These are phyloP conservation scores for Leccinum variicolor DNA, from an alignment of 768 basidiomycete genomes.

Conservation along the genomic window DNA sequence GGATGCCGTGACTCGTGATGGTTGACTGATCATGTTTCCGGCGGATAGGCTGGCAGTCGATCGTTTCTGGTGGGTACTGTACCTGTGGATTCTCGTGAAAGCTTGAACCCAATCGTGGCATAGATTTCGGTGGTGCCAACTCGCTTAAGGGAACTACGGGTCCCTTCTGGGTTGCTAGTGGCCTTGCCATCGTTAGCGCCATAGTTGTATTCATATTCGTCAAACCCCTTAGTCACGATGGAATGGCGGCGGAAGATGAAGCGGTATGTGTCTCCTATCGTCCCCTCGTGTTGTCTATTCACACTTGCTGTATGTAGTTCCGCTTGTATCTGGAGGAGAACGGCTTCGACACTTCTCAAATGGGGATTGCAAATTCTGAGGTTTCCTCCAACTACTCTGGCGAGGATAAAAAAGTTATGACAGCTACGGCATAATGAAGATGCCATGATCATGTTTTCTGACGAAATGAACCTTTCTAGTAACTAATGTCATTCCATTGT, in stretches of 20 bases:
- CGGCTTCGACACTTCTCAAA: slow-evolving; percentile 73
- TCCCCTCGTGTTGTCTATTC: neutral
- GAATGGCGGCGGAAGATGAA: slow-evolving; percentile 75
- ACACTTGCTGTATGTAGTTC: slow-evolving; percentile 51
- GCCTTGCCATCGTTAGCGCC: slow-evolving; percentile 79
- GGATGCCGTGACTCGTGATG: neutral
- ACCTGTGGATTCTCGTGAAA: neutral
- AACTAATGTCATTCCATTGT: neutral
- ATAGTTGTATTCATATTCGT: slow-evolving; percentile 70
- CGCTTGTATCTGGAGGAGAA: slow-evolving; percentile 74
- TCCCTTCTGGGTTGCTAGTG: slow-evolving; percentile 86
- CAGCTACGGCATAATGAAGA: slow-evolving; percentile 6
- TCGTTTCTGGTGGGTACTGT: slow-evolving; percentile 53
- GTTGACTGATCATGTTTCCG: slow-evolving; percentile 3
- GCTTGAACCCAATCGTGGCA: neutral
- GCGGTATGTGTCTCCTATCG: slow-evolving; percentile 39
- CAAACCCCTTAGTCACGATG: slow-evolving; percentile 68
- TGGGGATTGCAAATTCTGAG: slow-evolving; percentile 51
- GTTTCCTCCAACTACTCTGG: slow-evolving; percentile 15
- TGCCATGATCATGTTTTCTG: slow-evolving; percentile 2
- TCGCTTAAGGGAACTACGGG: slow-evolving; percentile 68
- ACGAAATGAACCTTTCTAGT: neutral
- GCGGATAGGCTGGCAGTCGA: slow-evolving; percentile 56
- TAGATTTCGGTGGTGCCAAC: slow-evolving; percentile 57
- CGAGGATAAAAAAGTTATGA: slow-evolving; percentile 17